Base-by-base conservation (phyloP, 2,329 filamentous ascomycete genomes). In the Stachybotrys echinatus region DNA sequence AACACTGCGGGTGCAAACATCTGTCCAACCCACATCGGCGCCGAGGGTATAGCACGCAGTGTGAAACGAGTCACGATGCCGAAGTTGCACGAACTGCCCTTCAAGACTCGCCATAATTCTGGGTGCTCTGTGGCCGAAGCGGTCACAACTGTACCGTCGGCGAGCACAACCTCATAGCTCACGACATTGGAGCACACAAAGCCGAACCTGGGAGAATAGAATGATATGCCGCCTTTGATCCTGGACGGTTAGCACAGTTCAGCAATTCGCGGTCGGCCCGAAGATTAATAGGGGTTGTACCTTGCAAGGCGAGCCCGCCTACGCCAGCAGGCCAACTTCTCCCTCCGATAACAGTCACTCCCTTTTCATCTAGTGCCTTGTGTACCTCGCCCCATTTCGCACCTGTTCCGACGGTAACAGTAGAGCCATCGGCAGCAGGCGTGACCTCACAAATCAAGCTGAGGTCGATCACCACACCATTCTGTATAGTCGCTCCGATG, bases 101-200 rank as follows among this genome's bases (percentile, higher is more conserved):
- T 68, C 2, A 83, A 66, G 2, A 79, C 81, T 76, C 78, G 83
- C 63, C 77, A 83, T 2, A 84, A 66, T 49, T 83, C 79, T 0
- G 67, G 51, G 27, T 81, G 14, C 23, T 46, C 44, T 6, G 14
- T 6, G 10, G 23, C 44, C 23, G 62, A 61, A 0, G 71, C 73
- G 10, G 73, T 71, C 2, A 81, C 68, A 5, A 76, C 67, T 52
- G 66, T 50, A 12, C 23, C 44, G 19, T 46, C 44, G 4, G 44
- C 44, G n/a, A 46, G 44, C 6, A 51, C 47, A 18, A 59, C 48
- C 46, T 58, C 52, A 47, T 49, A 58, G 20, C 44, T 46, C 17
- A 37, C n/a, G n/a, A 21, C 44, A 21, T 34, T 46, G 17, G 44
- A 46, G 23, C 44, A 46, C 5, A 46, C 19, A 14, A 46, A 46